Percentiles rank a stretch among this genome's conserved stretches.
These are phyloP conservation scores for Oryza officinalis DNA, from an alignment of 176 grass and related monocot genomes.

Conservation along the genomic window DNA sequence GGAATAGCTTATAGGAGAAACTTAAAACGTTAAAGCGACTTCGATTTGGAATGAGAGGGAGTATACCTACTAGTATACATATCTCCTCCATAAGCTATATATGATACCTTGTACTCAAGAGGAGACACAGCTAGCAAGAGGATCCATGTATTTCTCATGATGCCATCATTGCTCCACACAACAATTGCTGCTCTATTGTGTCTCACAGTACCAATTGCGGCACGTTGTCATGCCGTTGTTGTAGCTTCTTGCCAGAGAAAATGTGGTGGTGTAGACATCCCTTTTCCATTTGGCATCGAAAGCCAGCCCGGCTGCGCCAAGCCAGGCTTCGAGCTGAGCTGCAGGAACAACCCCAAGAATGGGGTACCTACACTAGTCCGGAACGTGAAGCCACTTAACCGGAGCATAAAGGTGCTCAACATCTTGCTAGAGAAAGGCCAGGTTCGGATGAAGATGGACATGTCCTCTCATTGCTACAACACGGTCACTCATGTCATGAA, in stretches of 20 bases:
- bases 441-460: background rate
- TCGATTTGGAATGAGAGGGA: no score
- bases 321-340: background rate
- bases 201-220: background rate
- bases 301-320: background rate
- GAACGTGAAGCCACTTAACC: no score
- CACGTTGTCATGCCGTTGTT: background rate
- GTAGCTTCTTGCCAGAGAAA: background rate
- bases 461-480: background rate
- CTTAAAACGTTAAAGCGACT: no score
- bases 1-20: no score
- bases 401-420: rapidly evolving
- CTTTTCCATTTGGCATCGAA: background rate
- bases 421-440: background rate
- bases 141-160: no score
- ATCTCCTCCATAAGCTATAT: no score
- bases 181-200: background rate
- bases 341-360: background rate
- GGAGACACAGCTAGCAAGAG: no score
- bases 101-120: no score
- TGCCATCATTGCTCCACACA: no score
- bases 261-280: background rate
- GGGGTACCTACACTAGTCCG: background rate
- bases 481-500: background rate
- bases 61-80: no score